Evolutionary conservation across 2,329 filamentous ascomycete species (phyloP).

Genomic region (Metarhizium robertsii): DNA sequence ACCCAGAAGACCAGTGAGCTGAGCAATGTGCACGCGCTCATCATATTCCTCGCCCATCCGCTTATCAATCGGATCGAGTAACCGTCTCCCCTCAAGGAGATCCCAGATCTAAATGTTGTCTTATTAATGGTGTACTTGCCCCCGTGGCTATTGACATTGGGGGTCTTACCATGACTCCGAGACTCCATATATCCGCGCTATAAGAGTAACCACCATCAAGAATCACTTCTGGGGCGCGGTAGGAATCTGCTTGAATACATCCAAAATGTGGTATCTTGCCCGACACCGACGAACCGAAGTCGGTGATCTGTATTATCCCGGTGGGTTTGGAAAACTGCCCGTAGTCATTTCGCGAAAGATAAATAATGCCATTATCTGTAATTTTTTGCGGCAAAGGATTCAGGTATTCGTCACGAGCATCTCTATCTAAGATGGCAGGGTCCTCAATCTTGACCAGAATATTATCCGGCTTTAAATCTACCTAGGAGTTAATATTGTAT

Average conservation of each 20-base stretch:
- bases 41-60: constrained; percentile 2
- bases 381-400: constrained; percentile 14
- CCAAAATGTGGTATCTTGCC: constrained; percentile 4
- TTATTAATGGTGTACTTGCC: background rate
- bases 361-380: constrained; percentile 9
- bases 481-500: background rate
- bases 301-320: constrained; percentile 11
- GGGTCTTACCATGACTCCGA: constrained; percentile 13
- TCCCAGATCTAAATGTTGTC: constrained; percentile 5
- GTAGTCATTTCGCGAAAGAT: constrained; percentile 14
- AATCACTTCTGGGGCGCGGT: constrained; percentile 14
- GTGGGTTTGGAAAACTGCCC: constrained; percentile 9
- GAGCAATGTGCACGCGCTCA: constrained; percentile 4
- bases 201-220: constrained; percentile 12
- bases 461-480: constrained; percentile 15
- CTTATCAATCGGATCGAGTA: constrained; percentile 2
- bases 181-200: constrained; percentile 14
- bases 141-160: background rate
- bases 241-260: constrained; percentile 10
- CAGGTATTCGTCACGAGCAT: constrained; percentile 12
- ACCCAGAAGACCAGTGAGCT: constrained; percentile 6
- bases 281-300: constrained; percentile 11
- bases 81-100: constrained; percentile 5
- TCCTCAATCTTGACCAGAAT: constrained; percentile 13
- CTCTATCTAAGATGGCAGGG: constrained; percentile 7